Conservation (phyloP, 2,329 filamentous ascomycete genomes). For the Neofusicoccum sp. region DNA sequence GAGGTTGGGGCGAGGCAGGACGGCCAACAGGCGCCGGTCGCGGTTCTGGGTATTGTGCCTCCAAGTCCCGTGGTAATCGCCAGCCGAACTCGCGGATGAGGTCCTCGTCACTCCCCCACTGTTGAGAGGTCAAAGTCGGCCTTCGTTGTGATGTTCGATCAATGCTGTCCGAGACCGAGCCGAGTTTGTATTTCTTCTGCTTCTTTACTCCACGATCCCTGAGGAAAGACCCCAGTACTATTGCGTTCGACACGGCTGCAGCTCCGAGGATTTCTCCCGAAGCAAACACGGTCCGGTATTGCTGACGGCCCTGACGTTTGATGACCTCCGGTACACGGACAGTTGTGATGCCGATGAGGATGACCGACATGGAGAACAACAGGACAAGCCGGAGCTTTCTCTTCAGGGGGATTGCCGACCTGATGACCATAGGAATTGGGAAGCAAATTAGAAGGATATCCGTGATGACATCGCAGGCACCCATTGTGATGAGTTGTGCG, state of each 20-base stretch:
- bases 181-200: constrained; percentile 65
- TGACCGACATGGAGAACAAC: constrained; percentile 81
- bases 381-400: constrained; percentile 76
- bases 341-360: constrained; percentile 74
- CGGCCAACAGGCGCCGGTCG: constrained; percentile 27
- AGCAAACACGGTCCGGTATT: constrained; percentile 83
- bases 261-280: constrained; percentile 89
- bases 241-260: constrained; percentile 78
- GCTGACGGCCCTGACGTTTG: constrained; percentile 67
- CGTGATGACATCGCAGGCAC: constrained; percentile 81
- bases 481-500: constrained; percentile 85
- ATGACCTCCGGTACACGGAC: constrained; percentile 82
- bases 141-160: constrained; percentile 58
- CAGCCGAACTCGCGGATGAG: constrained; percentile 78
- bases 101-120: constrained; percentile 90
- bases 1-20: constrained; percentile 24
- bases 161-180: constrained; percentile 52
- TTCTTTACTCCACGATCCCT: constrained; percentile 90
- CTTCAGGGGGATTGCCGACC: constrained; percentile 71
- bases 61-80: constrained; percentile 56
- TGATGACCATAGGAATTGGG: constrained; percentile 82
- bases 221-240: constrained; percentile 90
- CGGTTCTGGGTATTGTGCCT: constrained; percentile 23
- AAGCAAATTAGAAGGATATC: constrained; percentile 85
- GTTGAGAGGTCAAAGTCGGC: constrained; percentile 62